These are phyloP conservation scores for Volvox carteri DNA, from an alignment of 163 green algal genomes.

Conservation along the genomic window DNA sequence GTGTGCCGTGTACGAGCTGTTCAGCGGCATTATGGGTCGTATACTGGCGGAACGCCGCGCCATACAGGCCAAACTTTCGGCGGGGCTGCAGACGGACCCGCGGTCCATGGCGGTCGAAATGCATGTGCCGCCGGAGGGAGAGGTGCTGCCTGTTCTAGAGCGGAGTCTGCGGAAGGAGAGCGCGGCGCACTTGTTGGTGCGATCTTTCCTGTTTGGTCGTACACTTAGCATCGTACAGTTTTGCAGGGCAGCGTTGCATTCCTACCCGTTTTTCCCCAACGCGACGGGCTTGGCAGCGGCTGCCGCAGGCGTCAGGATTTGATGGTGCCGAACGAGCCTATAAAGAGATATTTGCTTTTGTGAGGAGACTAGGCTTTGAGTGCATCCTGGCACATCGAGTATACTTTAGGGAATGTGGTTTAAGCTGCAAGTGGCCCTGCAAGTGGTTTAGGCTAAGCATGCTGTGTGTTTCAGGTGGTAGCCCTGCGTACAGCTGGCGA, in stretches of 20 bases:
- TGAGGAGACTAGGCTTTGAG: too few relatives aligned
- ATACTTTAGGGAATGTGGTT: too few relatives aligned
- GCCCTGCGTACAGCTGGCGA: too few relatives aligned
- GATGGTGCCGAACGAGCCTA: too few relatives aligned
- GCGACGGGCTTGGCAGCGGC: background rate
- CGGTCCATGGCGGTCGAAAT: too few relatives aligned
- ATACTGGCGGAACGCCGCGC: background rate
- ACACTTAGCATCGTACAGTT: slow-evolving; percentile 1
- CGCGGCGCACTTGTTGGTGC: slow-evolving; percentile 20
- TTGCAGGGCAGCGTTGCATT: background rate
- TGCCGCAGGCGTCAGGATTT: background rate
- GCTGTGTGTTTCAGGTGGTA: too few relatives aligned
- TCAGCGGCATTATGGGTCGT: background rate
- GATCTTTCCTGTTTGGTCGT: background rate
- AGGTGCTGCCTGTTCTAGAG: slow-evolving; percentile 10
- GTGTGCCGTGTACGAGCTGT: background rate
- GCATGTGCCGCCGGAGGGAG: background rate
- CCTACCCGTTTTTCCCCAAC: slow-evolving; percentile 15
- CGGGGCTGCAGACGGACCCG: background rate
- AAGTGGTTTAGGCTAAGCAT: too few relatives aligned
- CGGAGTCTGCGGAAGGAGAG: slow-evolving; percentile 25
- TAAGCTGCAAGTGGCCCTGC: too few relatives aligned
- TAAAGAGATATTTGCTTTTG: too few relatives aligned
- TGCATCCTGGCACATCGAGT: too few relatives aligned
- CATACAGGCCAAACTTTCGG: background rate